Percentiles rank a stretch among this genome's conserved stretches.
phyloP scores from a whole-genome alignment of 148 eudicot genomes.

The Rhododendron mucronatum region DNA sequence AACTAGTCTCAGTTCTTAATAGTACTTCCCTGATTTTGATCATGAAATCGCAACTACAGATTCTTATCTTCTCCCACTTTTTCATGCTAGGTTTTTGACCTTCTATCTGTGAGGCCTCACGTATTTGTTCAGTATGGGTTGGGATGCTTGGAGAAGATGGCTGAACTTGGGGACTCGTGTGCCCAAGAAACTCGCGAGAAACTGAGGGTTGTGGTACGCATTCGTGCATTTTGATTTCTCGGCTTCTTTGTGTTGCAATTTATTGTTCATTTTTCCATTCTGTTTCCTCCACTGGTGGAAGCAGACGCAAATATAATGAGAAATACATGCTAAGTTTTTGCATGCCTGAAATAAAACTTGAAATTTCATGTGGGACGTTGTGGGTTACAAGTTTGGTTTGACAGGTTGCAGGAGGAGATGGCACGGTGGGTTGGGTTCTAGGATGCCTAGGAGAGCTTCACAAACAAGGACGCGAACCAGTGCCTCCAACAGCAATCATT shows the following conservation, averaged over 20 bases:
- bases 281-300: neutral
- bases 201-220: slow-evolving; percentile 83
- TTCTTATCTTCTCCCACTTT: neutral
- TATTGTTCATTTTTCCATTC: neutral
- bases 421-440: slow-evolving; percentile 97
- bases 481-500: slow-evolving; percentile 87
- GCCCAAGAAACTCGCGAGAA: slow-evolving; percentile 75
- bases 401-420: slow-evolving; percentile 99
- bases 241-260: neutral
- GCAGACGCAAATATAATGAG: neutral
- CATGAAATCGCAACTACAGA: neutral
- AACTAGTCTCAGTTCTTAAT: neutral
- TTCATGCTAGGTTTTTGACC: slow-evolving; percentile 70
- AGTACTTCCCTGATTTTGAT: neutral
- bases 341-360: neutral
- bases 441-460: slow-evolving; percentile 89
- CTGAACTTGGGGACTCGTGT: slow-evolving; percentile 59
- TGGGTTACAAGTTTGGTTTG: slow-evolving; percentile 12
- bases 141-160: slow-evolving; percentile 86
- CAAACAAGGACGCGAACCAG: slow-evolving; percentile 61
- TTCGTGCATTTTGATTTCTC: neutral
- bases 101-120: slow-evolving; percentile 68
- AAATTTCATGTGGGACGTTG: neutral
- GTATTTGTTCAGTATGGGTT: slow-evolving; percentile 76
- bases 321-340: neutral